Evolutionary conservation across 2,329 filamentous ascomycete species (phyloP), one percentile per base, ranked within the genome.

Genomic region (Fusarium solani-melongenae): DNA sequence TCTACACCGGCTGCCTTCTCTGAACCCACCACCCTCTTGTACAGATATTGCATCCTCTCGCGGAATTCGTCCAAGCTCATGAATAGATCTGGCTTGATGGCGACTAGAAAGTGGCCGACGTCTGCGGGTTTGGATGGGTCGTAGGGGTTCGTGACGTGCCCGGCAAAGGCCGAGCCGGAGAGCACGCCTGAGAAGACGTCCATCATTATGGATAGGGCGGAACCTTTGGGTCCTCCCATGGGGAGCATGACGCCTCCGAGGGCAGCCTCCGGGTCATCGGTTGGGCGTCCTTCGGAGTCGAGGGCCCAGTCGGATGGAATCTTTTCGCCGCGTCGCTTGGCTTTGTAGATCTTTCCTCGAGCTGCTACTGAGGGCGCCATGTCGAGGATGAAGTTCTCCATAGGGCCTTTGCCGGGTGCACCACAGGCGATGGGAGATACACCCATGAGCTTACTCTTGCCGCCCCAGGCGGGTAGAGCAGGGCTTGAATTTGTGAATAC

Each of bases 171-270:
- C 34, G 91, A 92, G 0, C 93, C 94, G 0, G 92, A 94, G 0
- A 96, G 77, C 0, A 93, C 92, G 0, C 93, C 94, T 0, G 93
- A 95, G 79, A 96, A 96, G 3, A 97, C 92, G 78, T 96, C 93
- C 94, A 96, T 96, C 92, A 95, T 96, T 64, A 96, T 89, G 0
- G 92, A 85, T 44, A 96, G 81, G 0, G 89, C 94, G 3, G 92
- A 93, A 0, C 94, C 94, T 81, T 96, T 96, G 0, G 94, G 93
- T 0, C 94, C 94, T 3, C 93, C 93, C 92, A 96, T 95, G 0
- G 94, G 93, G 22, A 96, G 83, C 94, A 96, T 96, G 5, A 95
- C 92, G 1, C 93, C 93, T 36, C 90, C 89, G 11, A 96, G 83
- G 0, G 94, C 94, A 22, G 86, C 87, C 1, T 86, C 88, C 0